Percentiles rank a stretch among this genome's conserved stretches.
phyloP scores from a whole-genome alignment of 2,329 filamentous ascomycete species.

The Arthrobotrys musiformis region DNA sequence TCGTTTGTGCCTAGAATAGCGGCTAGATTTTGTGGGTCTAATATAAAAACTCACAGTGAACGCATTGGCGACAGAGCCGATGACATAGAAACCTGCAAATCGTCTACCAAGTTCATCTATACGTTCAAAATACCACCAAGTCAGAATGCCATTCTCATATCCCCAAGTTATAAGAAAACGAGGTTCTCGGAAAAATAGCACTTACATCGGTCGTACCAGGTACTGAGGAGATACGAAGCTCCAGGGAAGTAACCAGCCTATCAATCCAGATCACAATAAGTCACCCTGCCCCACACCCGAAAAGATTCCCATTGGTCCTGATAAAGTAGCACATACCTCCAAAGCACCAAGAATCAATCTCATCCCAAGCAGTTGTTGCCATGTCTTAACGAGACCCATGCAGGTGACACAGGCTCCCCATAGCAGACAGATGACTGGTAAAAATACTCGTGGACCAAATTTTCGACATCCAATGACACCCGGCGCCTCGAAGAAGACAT shows the following conservation, averaged over 20 bases:
- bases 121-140: neutral
- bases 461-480: slow-evolving; percentile 75
- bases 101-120: slow-evolving; percentile 55
- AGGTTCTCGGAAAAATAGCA: too few relatives aligned
- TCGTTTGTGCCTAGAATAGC: slow-evolving; percentile 8
- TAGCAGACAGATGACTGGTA: slow-evolving; percentile 67
- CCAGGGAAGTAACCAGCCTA: slow-evolving; percentile 74
- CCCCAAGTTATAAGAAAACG: too few relatives aligned
- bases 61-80: slow-evolving; percentile 66
- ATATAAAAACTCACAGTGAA: slow-evolving; percentile 64
- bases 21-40: too few relatives aligned
- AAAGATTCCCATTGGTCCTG: slow-evolving; percentile 56
- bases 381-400: slow-evolving; percentile 72
- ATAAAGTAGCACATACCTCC: slow-evolving; percentile 64
- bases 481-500: slow-evolving; percentile 76
- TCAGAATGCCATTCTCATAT: neutral
- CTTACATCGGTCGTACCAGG: slow-evolving; percentile 76
- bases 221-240: slow-evolving; percentile 76
- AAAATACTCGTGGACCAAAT: slow-evolving; percentile 71
- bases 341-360: slow-evolving; percentile 72
- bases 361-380: slow-evolving; percentile 67
- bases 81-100: slow-evolving; percentile 66
- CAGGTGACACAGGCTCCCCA: slow-evolving; percentile 73
- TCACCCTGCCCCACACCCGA: neutral
- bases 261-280: neutral